Percentiles rank a stretch among this genome's conserved stretches.
These are phyloP conservation scores for Paecilomyces dactylethromorphus DNA, from an alignment of 2,329 filamentous ascomycete genomes.

Conservation along the genomic window DNA sequence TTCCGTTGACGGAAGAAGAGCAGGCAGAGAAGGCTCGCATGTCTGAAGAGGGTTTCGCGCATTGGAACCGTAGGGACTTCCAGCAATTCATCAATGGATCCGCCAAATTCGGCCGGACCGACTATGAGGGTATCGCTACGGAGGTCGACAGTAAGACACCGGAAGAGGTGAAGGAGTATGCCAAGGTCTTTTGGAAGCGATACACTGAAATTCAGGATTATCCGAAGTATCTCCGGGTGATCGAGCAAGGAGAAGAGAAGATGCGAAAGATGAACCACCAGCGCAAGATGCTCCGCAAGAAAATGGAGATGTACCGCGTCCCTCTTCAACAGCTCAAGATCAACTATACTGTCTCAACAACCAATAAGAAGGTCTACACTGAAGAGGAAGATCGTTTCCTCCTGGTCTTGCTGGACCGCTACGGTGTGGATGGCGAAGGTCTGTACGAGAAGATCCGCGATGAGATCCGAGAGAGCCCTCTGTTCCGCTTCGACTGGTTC, in stretches of 20 bases:
- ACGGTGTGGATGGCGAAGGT: slow-evolving; percentile 83
- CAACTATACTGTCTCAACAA: slow-evolving; percentile 97
- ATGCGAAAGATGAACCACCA: slow-evolving; percentile 85
- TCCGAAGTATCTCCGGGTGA: slow-evolving; percentile 77
- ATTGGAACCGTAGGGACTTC: slow-evolving; percentile 97
- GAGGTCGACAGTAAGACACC: slow-evolving; percentile 88
- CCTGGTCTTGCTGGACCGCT: slow-evolving; percentile 84
- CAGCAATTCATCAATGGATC: slow-evolving; percentile 97
- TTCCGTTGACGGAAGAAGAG: slow-evolving; percentile 81
- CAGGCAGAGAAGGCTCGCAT: slow-evolving; percentile 77
- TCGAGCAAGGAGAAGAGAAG: slow-evolving; percentile 89
- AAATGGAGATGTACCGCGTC: slow-evolving; percentile 94
- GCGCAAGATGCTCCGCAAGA: slow-evolving; percentile 86
- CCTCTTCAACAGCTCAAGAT: slow-evolving; percentile 96
- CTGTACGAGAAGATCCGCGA: slow-evolving; percentile 95
- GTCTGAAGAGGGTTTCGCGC: slow-evolving; percentile 76
- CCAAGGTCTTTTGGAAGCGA: slow-evolving; percentile 93
- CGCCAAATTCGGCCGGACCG: slow-evolving; percentile 80
- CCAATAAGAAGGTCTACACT: slow-evolving; percentile 99
- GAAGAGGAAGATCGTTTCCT: slow-evolving; percentile 97
- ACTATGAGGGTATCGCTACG: slow-evolving; percentile 76
- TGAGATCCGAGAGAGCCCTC: slow-evolving; percentile 85
- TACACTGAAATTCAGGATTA: slow-evolving; percentile 88
- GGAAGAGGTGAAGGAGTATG: slow-evolving; percentile 81
- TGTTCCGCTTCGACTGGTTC: slow-evolving; percentile 99